Evolutionary conservation across 2,329 filamentous ascomycete species (phyloP), one percentile per base, ranked within the genome.

Genomic region (Alternaria sp.): DNA sequence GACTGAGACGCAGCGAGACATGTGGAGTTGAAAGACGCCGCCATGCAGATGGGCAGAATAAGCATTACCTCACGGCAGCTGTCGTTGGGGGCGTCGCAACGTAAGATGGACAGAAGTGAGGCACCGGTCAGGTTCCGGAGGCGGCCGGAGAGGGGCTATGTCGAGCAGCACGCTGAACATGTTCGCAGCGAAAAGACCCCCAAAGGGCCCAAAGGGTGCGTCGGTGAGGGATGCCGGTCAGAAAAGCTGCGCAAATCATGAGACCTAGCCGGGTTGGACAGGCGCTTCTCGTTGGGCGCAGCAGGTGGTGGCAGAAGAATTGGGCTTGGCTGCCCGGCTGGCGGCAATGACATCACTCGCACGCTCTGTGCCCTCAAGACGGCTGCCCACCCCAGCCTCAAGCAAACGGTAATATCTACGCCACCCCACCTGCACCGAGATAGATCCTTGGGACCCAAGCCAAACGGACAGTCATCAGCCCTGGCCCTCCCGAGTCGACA

Each of bases 391-490:
- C 61, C 66, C 68, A 70, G 64, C 65, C 62, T 66, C 65, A 66
- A 56, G 57, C 59, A 59, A 50, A 60, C 52, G 54, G 64, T 69
- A 68, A 68, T 66, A 57, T 66, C 64, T 61, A 67, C 70, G 70
- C 70, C 71, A 70, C 65, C 46, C 66, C 58, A 58, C 57, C 58
- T 55, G 54, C 59, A 58, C 59, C 55, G 50, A 58, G 23, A 57
- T 25, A 55, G 26, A 56, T 57, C 49, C 65, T 59, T 67, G 64
- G 66, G 65, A 23, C 63, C 67, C 67, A 61, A 72, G 68, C 60
- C 54, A 45, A 44, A 54, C 55, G 56, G 58, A 69, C 70, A 70
- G 69, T 72, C 71, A 68, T 62, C 68, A 59, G 55, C 69, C 56
- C 62, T 54, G 44, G 50, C 52, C 55, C 59, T 59, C 54, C 32